Evolutionary conservation across 495 filamentous ascomycete genomes (phyloP), one percentile per base, ranked within the genome.

Genomic region (Ramalina intermedia): DNA sequence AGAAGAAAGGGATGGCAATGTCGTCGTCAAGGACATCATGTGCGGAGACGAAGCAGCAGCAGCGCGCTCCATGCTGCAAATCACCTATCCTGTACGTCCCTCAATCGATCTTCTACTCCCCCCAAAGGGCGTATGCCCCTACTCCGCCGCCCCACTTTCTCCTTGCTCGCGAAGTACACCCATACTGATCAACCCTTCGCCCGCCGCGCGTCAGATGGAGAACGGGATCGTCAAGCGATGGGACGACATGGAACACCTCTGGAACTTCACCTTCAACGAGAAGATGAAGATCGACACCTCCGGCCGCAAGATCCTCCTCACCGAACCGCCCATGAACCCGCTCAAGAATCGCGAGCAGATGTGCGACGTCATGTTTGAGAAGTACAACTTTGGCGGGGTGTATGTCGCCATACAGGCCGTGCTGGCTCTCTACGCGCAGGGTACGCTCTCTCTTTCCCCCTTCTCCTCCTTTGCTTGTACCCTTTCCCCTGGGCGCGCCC

Each of bases 191-290:
- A 3, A 3, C 7, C 7, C 2, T 8, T 33, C 7, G 29, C 29
- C 7, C 29, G 8, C 8, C 6, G 8, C 27, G 8, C 29, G 1
- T 23, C 69, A 85, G 81, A 99, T 99, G 91, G 93, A 96, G 63
- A 96, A 96, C 66, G 91, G 91, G 59, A 95, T 99, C 55, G 85
- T 99, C 47, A 96, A 96, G 76, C 85, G 82, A 58, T 99, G 93
- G 93, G 91, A 96, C 58, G 93, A 99, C 67, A 96, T 96, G 90
- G 82, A 93, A 69, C 91, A 96, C 61, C 76, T 99, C 43, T 99
- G 93, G 93, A 89, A 99, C 70, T 96, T 89, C 66, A 96, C 91
- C 38, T 96, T 98, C 66, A 80, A 74, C 63, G 91, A 96, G 60
- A 96, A 96, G 76, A 82, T 99, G 78, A 78, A 85, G 63, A 74